Evolutionary conservation across 352 stramenopile species (phyloP).

Genomic region (Pythium dissotocum): DNA sequence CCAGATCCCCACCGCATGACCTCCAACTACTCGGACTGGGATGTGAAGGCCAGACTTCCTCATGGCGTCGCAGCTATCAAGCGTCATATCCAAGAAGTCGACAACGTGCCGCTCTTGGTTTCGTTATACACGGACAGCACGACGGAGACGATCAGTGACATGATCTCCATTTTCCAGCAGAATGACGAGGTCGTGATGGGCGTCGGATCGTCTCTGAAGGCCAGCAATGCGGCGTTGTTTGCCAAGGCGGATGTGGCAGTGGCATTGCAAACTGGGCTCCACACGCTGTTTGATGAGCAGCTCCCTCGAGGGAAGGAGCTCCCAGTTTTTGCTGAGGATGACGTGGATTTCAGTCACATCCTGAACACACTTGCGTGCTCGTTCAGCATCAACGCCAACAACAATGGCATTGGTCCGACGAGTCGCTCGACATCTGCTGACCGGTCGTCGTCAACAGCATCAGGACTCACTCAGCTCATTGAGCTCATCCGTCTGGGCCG

Average conservation of each 20-base stretch:
- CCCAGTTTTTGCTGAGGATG: slow-evolving; percentile 67
- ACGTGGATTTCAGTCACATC: slow-evolving; percentile 83
- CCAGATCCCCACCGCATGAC: slow-evolving; percentile 96
- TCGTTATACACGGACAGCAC: slow-evolving; percentile 98
- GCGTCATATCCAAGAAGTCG: slow-evolving; percentile 95
- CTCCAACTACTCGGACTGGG: slow-evolving; percentile 97
- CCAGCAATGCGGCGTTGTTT: slow-evolving; percentile 79
- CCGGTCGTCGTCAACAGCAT: slow-evolving; percentile 35
- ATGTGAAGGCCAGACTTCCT: slow-evolving; percentile 94
- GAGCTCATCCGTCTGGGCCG: slow-evolving; percentile 80
- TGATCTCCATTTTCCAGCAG: slow-evolving; percentile 88
- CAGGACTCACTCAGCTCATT: slow-evolving; percentile 67
- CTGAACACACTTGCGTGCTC: slow-evolving; percentile 81
- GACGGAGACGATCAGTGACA: slow-evolving; percentile 93
- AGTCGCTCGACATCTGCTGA: slow-evolving; percentile 10
- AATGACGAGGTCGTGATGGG: slow-evolving; percentile 84
- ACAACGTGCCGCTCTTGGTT: slow-evolving; percentile 98
- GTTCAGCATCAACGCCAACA: slow-evolving; percentile 61
- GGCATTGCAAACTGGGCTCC: slow-evolving; percentile 64
- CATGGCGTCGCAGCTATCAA: slow-evolving; percentile 96
- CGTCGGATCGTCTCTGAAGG: slow-evolving; percentile 74
- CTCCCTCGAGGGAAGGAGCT: slow-evolving; percentile 58
- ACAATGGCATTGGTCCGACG: slow-evolving; percentile 33
- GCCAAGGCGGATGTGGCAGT: slow-evolving; percentile 67
- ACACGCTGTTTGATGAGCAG: slow-evolving; percentile 71